These are phyloP conservation scores for Yamadazyma pseudoaaseri DNA, from an alignment of 1,139 yeast genomes.

Conservation along the genomic window DNA sequence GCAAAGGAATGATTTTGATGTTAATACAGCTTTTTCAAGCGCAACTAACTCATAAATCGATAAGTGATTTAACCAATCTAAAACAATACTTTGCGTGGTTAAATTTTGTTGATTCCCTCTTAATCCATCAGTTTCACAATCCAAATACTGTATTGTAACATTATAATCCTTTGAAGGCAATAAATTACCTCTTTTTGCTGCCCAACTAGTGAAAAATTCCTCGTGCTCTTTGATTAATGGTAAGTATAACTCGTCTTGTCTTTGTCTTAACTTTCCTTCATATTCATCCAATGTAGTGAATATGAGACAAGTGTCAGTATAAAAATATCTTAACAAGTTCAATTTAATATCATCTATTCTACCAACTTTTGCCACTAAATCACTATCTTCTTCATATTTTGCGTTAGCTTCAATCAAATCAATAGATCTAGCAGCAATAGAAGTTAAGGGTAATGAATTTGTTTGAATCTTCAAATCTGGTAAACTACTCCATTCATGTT, in stretches of 20 bases:
- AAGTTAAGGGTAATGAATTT: constrained; percentile 81
- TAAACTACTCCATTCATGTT: constrained; percentile 85
- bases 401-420: constrained; percentile 50
- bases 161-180: constrained; percentile 23
- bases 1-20: constrained; percentile 82
- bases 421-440: constrained; percentile 80
- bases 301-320: constrained; percentile 88
- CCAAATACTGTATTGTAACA: constrained; percentile 55
- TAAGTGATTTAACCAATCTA: constrained; percentile 61
- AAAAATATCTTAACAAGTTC: constrained; percentile 73
- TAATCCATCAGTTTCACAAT: constrained; percentile 77
- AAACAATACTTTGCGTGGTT: constrained; percentile 61
- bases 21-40: constrained; percentile 80
- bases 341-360: constrained; percentile 52
- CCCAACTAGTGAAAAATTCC: constrained; percentile 48
- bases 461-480: constrained; percentile 74
- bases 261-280: constrained; percentile 74
- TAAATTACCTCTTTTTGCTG: constrained; percentile 25
- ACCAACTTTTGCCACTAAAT: constrained; percentile 59
- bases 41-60: constrained; percentile 80
- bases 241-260: constrained; percentile 71
- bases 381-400: constrained; percentile 33
- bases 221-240: constrained; percentile 75
- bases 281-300: constrained; percentile 82
- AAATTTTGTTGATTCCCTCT: constrained; percentile 73